These are phyloP conservation scores for Evernia prunastri DNA, from an alignment of 495 filamentous ascomycete genomes.

Conservation along the genomic window DNA sequence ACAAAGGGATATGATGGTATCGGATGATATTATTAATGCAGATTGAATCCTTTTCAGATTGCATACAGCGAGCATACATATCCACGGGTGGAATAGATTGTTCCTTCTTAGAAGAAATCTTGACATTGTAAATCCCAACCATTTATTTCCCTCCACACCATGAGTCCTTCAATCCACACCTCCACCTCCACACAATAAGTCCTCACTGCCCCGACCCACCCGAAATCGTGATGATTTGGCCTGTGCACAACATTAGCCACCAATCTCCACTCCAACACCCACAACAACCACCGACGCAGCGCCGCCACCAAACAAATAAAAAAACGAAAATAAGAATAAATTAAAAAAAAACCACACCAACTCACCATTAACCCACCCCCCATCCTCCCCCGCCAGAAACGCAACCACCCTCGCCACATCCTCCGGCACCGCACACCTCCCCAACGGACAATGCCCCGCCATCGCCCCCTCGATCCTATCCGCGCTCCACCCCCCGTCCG, in stretches of 20 bases:
- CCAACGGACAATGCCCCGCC: conserved; percentile 51
- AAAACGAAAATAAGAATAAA: neutral
- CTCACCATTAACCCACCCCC: conserved; percentile 63
- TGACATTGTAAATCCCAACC: neutral
- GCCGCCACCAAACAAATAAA: neutral
- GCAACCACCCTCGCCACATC: conserved; percentile 59
- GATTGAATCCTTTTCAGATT: neutral
- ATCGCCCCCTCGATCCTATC: conserved; percentile 36
- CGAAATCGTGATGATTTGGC: conserved; percentile 26
- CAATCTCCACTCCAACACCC: neutral
- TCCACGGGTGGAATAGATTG: neutral
- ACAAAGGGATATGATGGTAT: neutral
- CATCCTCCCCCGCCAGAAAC: conserved; percentile 59
- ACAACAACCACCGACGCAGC: no score
- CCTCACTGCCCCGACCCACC: conserved; percentile 23
- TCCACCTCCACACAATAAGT: no score
- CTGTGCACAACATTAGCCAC: conserved; percentile 10
- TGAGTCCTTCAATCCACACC: no score
- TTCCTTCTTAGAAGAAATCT: neutral
- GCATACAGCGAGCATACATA: neutral
- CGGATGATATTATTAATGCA: neutral
- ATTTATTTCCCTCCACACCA: neutral
- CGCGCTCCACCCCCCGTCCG: conserved; percentile 29
- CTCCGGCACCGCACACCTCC: conserved; percentile 55
- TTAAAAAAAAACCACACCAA: conserved; percentile 16